Base-by-base conservation (phyloP, 495 filamentous ascomycete genomes). In the Penicillium psychrofluorescens region DNA sequence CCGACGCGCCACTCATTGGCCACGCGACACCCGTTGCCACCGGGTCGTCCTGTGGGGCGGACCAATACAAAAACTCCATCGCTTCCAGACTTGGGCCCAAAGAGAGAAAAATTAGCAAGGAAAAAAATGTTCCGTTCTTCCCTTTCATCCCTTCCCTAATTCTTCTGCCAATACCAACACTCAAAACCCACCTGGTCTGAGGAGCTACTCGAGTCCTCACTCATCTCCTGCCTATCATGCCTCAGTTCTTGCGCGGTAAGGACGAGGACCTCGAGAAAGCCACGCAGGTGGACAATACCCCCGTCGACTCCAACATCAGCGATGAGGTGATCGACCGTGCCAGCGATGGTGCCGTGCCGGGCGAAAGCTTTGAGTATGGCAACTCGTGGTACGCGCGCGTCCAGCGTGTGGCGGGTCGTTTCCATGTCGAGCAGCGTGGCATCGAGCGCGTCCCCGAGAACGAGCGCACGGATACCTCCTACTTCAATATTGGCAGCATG, bases 361-460 rank as follows among this genome's bases (percentile, higher is more conserved):
- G 76, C 15, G 74, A 84, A 55, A 78, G 66, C 45, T 83, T 89
- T 50, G 68, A 71, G 37, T 70, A 79, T 29, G 84, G 84, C 43
- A 61, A 80, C 44, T 75, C 74, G 15, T 43, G 70, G 28, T 83
- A 79, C 52, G 85, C 84, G 13, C 85, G 76, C 62, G 48, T 85
- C 6, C 84, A 89, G 66, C 77, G 81, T 9, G 50, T 87, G 12
- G 86, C 83, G 0, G 83, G 77, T 6, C 80, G 74, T 49, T 76
- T 83, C 52, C 79, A 82, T 33, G 74, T 94, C 15, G 87, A 94
- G 61, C 81, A 75, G 64, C 74, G 88, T 54, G 88, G 88, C 38
- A 86, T 91, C 40, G 86, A 91, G 67, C 76, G 86, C 22, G 86
- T 91, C 38, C 86, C 86, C 0, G 77, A 78, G 32, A 71, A 81